Percentiles rank a stretch among this genome's conserved stretches.
Evolutionary conservation across 257 asterid genomes (phyloP).

Genomic region (Linaria vulgaris): DNA sequence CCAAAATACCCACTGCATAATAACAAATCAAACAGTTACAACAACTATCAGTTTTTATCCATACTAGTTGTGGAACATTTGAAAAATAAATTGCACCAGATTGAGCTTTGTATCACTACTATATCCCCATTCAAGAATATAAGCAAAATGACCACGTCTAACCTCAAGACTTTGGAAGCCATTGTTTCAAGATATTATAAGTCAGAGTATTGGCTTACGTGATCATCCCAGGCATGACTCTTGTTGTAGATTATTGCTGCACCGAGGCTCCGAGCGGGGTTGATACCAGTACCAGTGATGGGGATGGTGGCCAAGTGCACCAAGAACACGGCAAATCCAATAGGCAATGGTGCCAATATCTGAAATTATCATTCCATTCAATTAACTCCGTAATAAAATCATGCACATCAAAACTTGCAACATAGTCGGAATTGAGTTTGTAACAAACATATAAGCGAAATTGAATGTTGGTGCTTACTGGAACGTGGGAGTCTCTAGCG

Average conservation of each 20-base stretch:
- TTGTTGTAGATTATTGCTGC: slow-evolving; percentile 62
- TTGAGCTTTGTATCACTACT: neutral
- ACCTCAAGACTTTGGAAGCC: no score
- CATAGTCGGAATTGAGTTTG: no score
- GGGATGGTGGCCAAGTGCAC: slow-evolving; percentile 59
- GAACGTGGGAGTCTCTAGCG: slow-evolving; percentile 66
- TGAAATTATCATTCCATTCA: slow-evolving; percentile 21
- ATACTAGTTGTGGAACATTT: neutral
- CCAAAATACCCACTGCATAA: slow-evolving; percentile 49
- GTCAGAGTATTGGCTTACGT: slow-evolving; percentile 28
- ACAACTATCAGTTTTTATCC: no score
- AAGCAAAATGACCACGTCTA: neutral
- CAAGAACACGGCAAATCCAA: slow-evolving; percentile 59
- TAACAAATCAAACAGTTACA: neutral
- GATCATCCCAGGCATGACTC: slow-evolving; percentile 52
- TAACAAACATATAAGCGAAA: neutral
- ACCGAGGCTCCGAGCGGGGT: slow-evolving; percentile 61
- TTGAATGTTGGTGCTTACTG: slow-evolving; percentile 30
- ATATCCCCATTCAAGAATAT: no score
- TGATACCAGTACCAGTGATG: slow-evolving; percentile 49
- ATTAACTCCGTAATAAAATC: neutral
- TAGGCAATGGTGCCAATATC: slow-evolving; percentile 62
- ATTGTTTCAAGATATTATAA: no score
- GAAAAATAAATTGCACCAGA: neutral
- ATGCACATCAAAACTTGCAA: no score